Conservation (phyloP, 1,139 yeast species). For the Yamadazyma blattariae region DNA sequence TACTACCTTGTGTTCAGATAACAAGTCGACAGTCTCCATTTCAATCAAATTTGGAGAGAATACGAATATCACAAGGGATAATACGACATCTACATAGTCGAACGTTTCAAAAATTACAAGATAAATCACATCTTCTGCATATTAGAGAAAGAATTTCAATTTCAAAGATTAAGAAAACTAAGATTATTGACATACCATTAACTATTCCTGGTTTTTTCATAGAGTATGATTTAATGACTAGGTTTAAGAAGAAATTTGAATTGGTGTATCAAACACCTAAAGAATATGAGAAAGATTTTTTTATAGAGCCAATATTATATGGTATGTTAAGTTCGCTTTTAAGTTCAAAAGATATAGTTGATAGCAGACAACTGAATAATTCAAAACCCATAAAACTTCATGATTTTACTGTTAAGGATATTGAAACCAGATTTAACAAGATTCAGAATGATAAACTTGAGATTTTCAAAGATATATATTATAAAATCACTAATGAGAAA, state of each 20-base stretch:
- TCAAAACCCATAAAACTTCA: no score
- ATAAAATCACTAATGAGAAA: not conserved
- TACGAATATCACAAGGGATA: not conserved
- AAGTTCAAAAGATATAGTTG: not conserved
- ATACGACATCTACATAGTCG: slow-evolving; percentile 6
- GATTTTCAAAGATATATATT: not conserved
- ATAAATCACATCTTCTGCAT: slow-evolving; percentile 19
- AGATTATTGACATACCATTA: slow-evolving; percentile 16
- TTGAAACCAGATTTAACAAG: no score
- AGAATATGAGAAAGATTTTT: not conserved
- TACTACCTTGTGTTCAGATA: not conserved
- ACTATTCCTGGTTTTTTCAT: slow-evolving; percentile 25
- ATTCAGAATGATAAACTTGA: no score
- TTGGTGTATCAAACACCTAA: not conserved
- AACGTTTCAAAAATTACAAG: slow-evolving; percentile 11
- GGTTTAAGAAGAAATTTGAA: not conserved
- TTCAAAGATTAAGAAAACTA: slow-evolving; percentile 16
- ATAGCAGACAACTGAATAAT: no score
- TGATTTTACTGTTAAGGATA: no score
- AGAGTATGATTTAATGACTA: slow-evolving; percentile 11
- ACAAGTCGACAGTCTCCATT: slow-evolving; percentile 1
- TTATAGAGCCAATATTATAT: slow-evolving; percentile 9
- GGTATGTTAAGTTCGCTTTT: slow-evolving; percentile 5
- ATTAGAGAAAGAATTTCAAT: no score
- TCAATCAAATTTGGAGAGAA: no score